phyloP scores from a whole-genome alignment of 2,329 filamentous ascomycete genomes.

The Parascedosporium putredinis region DNA sequence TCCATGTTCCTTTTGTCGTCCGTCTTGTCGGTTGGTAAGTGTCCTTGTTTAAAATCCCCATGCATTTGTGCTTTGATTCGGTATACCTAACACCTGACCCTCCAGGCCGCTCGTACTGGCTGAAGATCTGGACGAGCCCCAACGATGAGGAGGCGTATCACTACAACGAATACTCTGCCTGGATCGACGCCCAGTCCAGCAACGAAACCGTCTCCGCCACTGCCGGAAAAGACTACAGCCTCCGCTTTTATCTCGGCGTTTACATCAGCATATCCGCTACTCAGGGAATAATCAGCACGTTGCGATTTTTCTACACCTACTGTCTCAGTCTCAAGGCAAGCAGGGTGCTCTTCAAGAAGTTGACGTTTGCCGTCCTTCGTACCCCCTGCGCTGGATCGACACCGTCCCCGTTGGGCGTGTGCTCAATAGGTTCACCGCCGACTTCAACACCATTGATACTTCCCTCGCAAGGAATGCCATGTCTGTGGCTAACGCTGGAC shows the following conservation, averaged over 20 bases:
- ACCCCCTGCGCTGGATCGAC: slow-evolving; percentile 69
- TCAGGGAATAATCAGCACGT: slow-evolving; percentile 47
- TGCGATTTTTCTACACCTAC: slow-evolving; percentile 55
- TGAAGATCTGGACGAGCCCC: slow-evolving; percentile 49
- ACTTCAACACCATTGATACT: slow-evolving; percentile 66
- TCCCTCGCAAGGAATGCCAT: slow-evolving; percentile 24
- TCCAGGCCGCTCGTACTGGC: slow-evolving; percentile 49
- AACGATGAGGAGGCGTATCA: slow-evolving; percentile 22
- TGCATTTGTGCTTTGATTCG: too few relatives aligned
- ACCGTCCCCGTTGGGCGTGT: slow-evolving; percentile 69
- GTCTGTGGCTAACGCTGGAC: slow-evolving; percentile 10
- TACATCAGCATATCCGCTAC: slow-evolving; percentile 52
- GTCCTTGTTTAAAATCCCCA: not conserved
- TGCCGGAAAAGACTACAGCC: slow-evolving; percentile 23
- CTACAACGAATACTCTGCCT: not conserved
- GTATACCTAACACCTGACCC: too few relatives aligned
- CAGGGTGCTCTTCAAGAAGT: slow-evolving; percentile 53
- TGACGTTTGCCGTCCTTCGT: slow-evolving; percentile 57
- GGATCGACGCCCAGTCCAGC: slow-evolving; percentile 25
- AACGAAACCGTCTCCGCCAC: slow-evolving; percentile 16
- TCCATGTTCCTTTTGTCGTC: slow-evolving; percentile 45
- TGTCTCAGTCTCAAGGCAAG: slow-evolving; percentile 58
- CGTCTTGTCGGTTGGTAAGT: slow-evolving; percentile 39
- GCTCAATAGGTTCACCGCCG: slow-evolving; percentile 67
- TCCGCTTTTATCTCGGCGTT: slow-evolving; percentile 56